Percentiles rank a stretch among this genome's conserved stretches.
These are phyloP conservation scores for Pleurotus citrinopileatus DNA, from an alignment of 768 basidiomycete genomes.

Conservation along the genomic window DNA sequence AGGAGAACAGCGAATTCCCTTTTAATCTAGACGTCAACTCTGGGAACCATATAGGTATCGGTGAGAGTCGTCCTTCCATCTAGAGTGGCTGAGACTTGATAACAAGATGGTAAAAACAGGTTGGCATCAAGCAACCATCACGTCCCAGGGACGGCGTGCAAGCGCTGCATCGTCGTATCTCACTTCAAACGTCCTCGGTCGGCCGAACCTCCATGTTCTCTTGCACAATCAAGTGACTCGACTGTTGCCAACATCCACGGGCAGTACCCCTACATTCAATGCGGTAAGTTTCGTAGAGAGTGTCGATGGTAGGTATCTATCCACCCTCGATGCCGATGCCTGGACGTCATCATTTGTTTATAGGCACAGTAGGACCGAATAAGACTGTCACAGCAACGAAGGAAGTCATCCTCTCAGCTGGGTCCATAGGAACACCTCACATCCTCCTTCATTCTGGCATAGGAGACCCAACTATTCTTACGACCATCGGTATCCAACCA, in stretches of 20 bases:
- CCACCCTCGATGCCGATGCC: not conserved
- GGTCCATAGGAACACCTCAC: conserved; percentile 23
- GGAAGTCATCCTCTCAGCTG: conserved; percentile 29
- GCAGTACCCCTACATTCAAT: conserved; percentile 7
- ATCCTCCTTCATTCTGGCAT: conserved; percentile 24
- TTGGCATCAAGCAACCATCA: conserved; percentile 22
- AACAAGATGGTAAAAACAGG: too few relatives aligned
- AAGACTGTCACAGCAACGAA: conserved; percentile 11
- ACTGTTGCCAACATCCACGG: not conserved
- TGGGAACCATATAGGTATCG: conserved; percentile 30
- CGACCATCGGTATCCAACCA: conserved; percentile 10
- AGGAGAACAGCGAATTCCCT: conserved; percentile 26
- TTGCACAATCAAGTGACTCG: conserved; percentile 19
- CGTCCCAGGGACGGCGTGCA: conserved; percentile 17
- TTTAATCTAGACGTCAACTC: conserved; percentile 35
- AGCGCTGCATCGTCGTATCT: conserved; percentile 27
- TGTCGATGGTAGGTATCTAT: not conserved
- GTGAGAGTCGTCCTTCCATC: conserved; percentile 16
- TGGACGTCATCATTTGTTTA: too few relatives aligned
- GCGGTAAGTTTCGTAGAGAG: conserved; percentile 18
- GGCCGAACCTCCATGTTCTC: conserved; percentile 25
- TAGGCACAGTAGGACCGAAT: too few relatives aligned
- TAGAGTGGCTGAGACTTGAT: not conserved
- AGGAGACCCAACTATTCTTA: conserved; percentile 14
- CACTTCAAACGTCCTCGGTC: conserved; percentile 16